Base-by-base conservation (phyloP, 208 protist genomes). In the Trypanosoma mega region DNA sequence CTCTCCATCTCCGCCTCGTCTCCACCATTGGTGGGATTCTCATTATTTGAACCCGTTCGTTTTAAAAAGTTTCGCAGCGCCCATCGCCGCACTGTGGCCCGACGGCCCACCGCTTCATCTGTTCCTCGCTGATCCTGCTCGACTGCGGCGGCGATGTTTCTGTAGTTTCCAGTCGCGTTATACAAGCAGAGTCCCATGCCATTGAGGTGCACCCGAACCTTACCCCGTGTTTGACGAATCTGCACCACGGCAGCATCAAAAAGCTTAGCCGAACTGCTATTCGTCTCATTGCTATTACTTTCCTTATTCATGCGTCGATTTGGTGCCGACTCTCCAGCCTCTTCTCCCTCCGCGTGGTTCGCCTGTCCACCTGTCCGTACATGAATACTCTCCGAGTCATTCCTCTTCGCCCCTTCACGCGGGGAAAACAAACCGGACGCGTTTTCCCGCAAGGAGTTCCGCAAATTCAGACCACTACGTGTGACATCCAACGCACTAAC, bases 91-190 rank as follows among this genome's bases (percentile, higher is more conserved):
- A 23, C 30, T 24, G 8, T 46, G 49, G 27, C 47, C 41, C 26
- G 9, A 41, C 23, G 18, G 29, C 26, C 2, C 39, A 21, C 46
- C 33, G 27, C 30, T 74, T 7, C 51, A 18, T 44, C 45, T 43
- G 29, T 33, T 33, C 56, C 34, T 0, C 48, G 49, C 21, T 30
- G 45, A 6, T 50, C 45, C 14, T 50, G 45, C 45, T 11, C 45
- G 7, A 57, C 49, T 16, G 51, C 56, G 26, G 52, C 57, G 6
- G 63, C 67, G 9, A 87, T 41, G 37, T 90, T 83, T 12, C 63
- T 39, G 51, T 95, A 95, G 60, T 88, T 92, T 23, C 79, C 75
- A 0, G 89, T 93, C 9, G 89, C 83, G 64, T 95, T 95, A 68
- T 84, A 96, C 1, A 96, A 41, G 44, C 76, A 85, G 3, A 92